phyloP scores from a whole-genome alignment of 306 rosid species.

The Malus domestica region DNA sequence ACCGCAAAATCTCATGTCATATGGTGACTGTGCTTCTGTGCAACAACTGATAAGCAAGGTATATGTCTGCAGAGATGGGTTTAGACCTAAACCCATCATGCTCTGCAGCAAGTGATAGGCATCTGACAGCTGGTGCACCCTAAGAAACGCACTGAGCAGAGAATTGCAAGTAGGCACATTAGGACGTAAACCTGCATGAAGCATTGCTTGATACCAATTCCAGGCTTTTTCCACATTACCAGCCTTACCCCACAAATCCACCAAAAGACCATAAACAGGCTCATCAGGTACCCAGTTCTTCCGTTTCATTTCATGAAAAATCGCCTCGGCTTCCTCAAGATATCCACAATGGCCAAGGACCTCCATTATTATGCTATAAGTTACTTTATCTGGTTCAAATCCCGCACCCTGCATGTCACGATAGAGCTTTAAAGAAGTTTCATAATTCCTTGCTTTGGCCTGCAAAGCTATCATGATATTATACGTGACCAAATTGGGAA shows the following conservation, averaged over 20 bases:
- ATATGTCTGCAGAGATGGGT: constrained; percentile 82
- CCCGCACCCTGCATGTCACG: constrained; percentile 82
- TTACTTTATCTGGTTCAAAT: constrained; percentile 82
- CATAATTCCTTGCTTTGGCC: constrained; percentile 91
- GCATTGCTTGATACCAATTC: constrained; percentile 83
- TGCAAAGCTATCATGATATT: constrained; percentile 92
- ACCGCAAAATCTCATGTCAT: constrained; percentile 64
- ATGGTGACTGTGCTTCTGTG: constrained; percentile 66
- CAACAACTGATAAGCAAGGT: constrained; percentile 90
- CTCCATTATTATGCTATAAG: constrained; percentile 95
- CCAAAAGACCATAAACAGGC: constrained; percentile 89
- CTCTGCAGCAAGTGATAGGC: constrained; percentile 67
- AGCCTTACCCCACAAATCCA: constrained; percentile 93
- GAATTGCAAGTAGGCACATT: constrained; percentile 94
- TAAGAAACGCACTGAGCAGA: constrained; percentile 79
- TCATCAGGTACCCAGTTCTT: constrained; percentile 87
- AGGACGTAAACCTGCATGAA: constrained; percentile 71
- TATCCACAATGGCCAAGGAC: constrained; percentile 93
- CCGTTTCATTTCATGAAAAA: constrained; percentile 68
- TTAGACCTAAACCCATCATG: constrained; percentile 67
- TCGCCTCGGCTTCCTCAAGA: constrained; percentile 77
- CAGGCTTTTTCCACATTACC: constrained; percentile 89
- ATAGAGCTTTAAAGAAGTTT: constrained; percentile 65
- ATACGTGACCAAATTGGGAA: constrained; percentile 86
- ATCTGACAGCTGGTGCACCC: constrained; percentile 64